Percentiles rank a stretch among this genome's conserved stretches.
Evolutionary conservation across 2,329 filamentous ascomycete genomes (phyloP).

Genomic region (Pyrenochaeta sp.): DNA sequence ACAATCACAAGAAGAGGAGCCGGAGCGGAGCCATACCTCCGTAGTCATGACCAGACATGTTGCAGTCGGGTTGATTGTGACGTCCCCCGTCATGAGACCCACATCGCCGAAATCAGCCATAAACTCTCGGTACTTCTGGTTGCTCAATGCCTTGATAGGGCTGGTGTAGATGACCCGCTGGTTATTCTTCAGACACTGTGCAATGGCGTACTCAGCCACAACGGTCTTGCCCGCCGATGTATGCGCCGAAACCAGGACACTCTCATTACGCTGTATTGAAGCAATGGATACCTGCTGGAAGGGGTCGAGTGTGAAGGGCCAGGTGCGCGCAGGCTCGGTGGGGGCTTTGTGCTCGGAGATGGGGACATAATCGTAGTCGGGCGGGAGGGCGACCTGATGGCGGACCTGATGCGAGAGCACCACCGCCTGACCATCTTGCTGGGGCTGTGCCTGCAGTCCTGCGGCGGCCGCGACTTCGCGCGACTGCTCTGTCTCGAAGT

Average conservation of each 20-base stretch:
- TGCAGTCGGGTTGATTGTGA: slow-evolving; percentile 98
- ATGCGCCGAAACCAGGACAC: slow-evolving; percentile 94
- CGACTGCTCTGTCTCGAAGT: slow-evolving; percentile 93
- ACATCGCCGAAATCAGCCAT: slow-evolving; percentile 95
- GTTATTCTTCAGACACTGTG: slow-evolving; percentile 95
- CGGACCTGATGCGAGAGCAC: slow-evolving; percentile 96
- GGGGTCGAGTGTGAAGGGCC: slow-evolving; percentile 91
- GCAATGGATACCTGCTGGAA: slow-evolving; percentile 96
- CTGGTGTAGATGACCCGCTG: slow-evolving; percentile 99
- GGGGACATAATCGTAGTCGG: slow-evolving; percentile 93
- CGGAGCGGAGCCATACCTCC: slow-evolving; percentile 60
- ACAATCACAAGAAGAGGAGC: neutral
- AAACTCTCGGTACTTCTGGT: slow-evolving; percentile 98
- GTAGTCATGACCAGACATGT: slow-evolving; percentile 99
- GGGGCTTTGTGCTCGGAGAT: slow-evolving; percentile 94
- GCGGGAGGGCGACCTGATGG: slow-evolving; percentile 94
- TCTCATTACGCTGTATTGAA: slow-evolving; percentile 95
- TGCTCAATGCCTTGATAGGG: slow-evolving; percentile 98
- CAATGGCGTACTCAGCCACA: slow-evolving; percentile 97
- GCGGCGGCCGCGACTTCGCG: slow-evolving; percentile 85
- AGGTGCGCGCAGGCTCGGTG: slow-evolving; percentile 81
- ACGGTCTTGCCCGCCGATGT: slow-evolving; percentile 98
- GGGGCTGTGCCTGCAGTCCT: slow-evolving; percentile 68
- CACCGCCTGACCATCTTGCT: slow-evolving; percentile 73
- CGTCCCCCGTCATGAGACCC: slow-evolving; percentile 97